A percentile compares a stretch with the other conserved stretches of the same genome.
These are phyloP conservation scores for Amauroascus niger DNA, from an alignment of 2,329 filamentous ascomycete species.

Conservation along the genomic window DNA sequence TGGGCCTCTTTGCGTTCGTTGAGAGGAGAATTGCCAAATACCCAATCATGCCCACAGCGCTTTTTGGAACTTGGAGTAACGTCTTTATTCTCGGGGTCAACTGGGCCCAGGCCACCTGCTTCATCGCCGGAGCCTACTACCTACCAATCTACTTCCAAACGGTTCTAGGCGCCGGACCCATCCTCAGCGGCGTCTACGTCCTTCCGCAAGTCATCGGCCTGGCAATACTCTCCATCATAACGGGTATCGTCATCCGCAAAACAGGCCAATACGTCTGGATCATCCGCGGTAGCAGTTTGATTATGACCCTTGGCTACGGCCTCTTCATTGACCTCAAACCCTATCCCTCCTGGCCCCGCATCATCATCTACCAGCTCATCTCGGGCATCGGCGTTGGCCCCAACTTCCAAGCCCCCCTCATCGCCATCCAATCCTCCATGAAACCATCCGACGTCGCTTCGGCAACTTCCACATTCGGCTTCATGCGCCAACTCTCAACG, in stretches of 20 bases:
- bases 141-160: conserved; percentile 79
- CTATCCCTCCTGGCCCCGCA: conserved; percentile 44
- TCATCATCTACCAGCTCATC: conserved; percentile 49
- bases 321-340: conserved; percentile 50
- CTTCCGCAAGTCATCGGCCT: conserved; percentile 60
- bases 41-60: conserved; percentile 63
- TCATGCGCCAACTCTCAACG: conserved; percentile 50
- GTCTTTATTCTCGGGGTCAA: conserved; percentile 55
- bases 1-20: conserved; percentile 58
- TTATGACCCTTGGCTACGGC: conserved; percentile 57
- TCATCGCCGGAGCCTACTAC: conserved; percentile 70
- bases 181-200: conserved; percentile 64
- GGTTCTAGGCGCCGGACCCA: conserved; percentile 56
- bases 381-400: conserved; percentile 53
- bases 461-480: conserved; percentile 53
- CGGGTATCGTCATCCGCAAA: conserved; percentile 62
- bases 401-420: conserved; percentile 53
- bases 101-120: conserved; percentile 65
- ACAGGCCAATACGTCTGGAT: conserved; percentile 56
- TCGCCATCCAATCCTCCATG: conserved; percentile 56
- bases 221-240: conserved; percentile 51
- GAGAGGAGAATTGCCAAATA: conserved; percentile 66
- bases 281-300: conserved; percentile 50
- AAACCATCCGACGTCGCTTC: conserved; percentile 51
- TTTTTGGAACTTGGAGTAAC: conserved; percentile 60